phyloP scores from a whole-genome alignment of 805 yeast species.

The Candida nitratophila region DNA sequence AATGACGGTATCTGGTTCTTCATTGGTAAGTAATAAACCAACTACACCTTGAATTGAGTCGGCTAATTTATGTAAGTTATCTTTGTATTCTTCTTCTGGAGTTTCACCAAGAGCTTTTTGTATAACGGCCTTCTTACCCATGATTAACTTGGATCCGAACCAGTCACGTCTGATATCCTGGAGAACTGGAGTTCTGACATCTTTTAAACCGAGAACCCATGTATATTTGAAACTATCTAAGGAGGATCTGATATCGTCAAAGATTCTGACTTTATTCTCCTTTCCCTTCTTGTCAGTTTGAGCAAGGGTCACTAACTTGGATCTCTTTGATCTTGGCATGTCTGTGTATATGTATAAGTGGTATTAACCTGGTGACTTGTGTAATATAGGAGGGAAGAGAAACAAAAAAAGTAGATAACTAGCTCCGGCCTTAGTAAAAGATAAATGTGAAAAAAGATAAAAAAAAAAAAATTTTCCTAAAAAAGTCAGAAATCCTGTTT shows the following conservation, averaged over 20 bases:
- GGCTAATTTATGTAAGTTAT: slow-evolving; percentile 66
- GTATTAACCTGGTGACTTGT: too few relatives aligned
- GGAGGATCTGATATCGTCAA: slow-evolving; percentile 80
- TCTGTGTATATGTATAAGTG: not conserved
- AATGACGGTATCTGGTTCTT: slow-evolving; percentile 78
- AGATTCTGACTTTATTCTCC: slow-evolving; percentile 85
- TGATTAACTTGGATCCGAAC: slow-evolving; percentile 80
- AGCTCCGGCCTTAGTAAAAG: not conserved
- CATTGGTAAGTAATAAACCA: slow-evolving; percentile 87
- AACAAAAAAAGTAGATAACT: not conserved
- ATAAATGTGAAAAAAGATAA: not conserved
- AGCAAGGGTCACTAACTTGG: slow-evolving; percentile 91
- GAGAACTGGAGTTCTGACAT: slow-evolving; percentile 91
- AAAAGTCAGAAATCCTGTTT: not conserved
- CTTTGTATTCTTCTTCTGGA: slow-evolving; percentile 85
- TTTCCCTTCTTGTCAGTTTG: slow-evolving; percentile 95
- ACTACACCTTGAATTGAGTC: slow-evolving; percentile 66
- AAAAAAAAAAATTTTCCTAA: not conserved
- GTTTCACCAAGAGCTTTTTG: slow-evolving; percentile 88
- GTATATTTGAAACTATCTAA: slow-evolving; percentile 71
- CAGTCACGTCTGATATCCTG: slow-evolving; percentile 91
- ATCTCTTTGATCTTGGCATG: slow-evolving; percentile 97
- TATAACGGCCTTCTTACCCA: slow-evolving; percentile 91
- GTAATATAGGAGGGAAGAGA: not conserved
- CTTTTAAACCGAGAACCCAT: slow-evolving; percentile 83